Evolutionary conservation across 352 stramenopile genomes (phyloP).

Genomic region (Globisporangium perplexum): DNA sequence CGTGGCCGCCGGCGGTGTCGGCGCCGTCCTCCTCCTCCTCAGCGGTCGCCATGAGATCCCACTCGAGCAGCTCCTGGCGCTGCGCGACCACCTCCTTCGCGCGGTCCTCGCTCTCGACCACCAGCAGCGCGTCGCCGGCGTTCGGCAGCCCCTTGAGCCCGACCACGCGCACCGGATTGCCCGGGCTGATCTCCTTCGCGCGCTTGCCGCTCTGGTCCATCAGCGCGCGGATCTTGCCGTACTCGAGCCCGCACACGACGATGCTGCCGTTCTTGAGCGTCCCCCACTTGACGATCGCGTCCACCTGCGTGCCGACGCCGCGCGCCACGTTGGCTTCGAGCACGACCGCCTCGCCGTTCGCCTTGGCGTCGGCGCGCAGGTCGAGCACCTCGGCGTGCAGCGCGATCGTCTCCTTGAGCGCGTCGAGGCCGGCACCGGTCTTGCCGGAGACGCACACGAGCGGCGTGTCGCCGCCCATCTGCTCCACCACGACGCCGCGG

Average conservation of each 20-base stretch:
- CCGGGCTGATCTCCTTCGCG: constrained; percentile 88
- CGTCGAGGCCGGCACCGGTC: constrained; percentile 90
- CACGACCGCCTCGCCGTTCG: constrained; percentile 91
- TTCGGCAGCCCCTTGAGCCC: constrained; percentile 83
- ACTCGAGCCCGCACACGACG: constrained; percentile 94
- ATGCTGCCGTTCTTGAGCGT: constrained; percentile 92
- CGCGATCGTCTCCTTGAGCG: constrained; percentile 96
- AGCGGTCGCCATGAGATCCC: constrained; percentile 62
- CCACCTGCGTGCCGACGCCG: constrained; percentile 93
- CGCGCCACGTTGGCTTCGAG: constrained; percentile 95
- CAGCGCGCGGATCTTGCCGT: constrained; percentile 89
- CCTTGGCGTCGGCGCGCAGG: constrained; percentile 89
- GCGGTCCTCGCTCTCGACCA: constrained; percentile 63
- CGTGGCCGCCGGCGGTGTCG: constrained; percentile 26
- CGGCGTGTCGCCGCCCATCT: constrained; percentile 91
- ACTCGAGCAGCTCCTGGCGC: constrained; percentile 66
- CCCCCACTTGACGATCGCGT: constrained; percentile 96
- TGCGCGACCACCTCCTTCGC: constrained; percentile 76
- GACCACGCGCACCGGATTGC: constrained; percentile 87
- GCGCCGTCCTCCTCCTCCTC: constrained; percentile 50
- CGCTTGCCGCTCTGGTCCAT: constrained; percentile 68
- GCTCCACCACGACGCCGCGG: constrained; percentile 93
- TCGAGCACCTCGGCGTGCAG: constrained; percentile 96
- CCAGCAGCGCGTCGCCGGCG: constrained; percentile 70
- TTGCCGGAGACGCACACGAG: constrained; percentile 96